Evolutionary conservation across 1,284 basidiomycete genomes (phyloP).

Genomic region (Sphaerobolus stellatus): DNA sequence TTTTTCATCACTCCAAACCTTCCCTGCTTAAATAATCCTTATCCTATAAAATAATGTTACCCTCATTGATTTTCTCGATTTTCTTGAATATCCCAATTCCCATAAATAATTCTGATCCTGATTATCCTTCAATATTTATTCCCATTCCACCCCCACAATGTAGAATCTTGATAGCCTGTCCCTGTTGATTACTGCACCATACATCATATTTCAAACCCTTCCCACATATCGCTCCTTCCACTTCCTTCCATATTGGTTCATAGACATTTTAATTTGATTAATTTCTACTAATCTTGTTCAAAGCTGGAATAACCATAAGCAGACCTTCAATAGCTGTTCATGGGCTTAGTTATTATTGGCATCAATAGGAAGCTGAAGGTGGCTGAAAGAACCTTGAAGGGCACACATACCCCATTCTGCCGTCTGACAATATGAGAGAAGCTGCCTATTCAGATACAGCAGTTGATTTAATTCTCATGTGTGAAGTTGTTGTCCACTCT

Average conservation of each 20-base stretch:
- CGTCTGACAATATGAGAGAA: conserved; percentile 41
- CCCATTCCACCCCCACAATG: background rate
- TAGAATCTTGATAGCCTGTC: conserved; percentile 35
- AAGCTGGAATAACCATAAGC: conserved; percentile 33
- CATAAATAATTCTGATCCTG: no score
- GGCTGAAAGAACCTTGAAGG: conserved; percentile 44
- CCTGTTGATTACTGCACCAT: conserved; percentile 27
- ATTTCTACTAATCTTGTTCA: conserved; percentile 31
- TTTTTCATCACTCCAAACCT: no score
- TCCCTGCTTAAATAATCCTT: no score
- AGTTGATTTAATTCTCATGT: no score
- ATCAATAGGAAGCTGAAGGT: conserved; percentile 37
- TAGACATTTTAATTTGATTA: conserved; percentile 43
- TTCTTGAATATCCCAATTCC: no score
- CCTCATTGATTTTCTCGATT: no score
- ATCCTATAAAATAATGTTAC: no score
- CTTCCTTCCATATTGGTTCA: conserved; percentile 32
- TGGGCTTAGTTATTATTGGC: conserved; percentile 28
- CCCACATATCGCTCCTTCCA: conserved; percentile 31
- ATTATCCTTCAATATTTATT: no score
- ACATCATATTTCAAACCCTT: conserved; percentile 34
- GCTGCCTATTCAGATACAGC: no score
- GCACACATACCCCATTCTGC: conserved; percentile 47
- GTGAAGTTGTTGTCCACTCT: no score
- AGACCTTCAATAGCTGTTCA: conserved; percentile 32